Evolutionary conservation across 208 protist species (phyloP), one percentile per base, ranked within the genome.

Genomic region (Tritrichomonas foetus): DNA sequence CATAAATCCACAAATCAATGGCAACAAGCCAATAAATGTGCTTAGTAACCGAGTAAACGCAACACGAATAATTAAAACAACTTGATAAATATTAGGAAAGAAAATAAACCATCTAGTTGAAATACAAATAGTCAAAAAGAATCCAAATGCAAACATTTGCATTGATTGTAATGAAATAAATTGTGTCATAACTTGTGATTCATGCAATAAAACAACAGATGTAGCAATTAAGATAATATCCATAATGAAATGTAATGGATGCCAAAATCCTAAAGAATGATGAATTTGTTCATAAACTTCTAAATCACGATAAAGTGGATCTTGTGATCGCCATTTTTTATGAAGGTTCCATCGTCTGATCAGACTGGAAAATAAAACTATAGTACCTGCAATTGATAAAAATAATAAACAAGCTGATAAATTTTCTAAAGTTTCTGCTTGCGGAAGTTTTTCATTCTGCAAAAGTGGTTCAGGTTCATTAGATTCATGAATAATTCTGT

Each of bases 61-160:
- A 89, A 89, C 78, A 39, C 78, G 41, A 39, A 89, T 89, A 57
- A 89, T 89, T 57, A 14, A 53, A 57, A 89, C 47, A n/a, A 89
- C 2, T 61, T 89, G 78, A 39, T 89, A 89, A 1, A 89, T 20
- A 33, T 36, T 25, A 11, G 47, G 41, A 0, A 14, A 47, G 20
- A 47, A 89, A 57, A 89, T 57, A 89, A 89, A 89, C 78, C 78
- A 89, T 20, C 78, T 3, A 30, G n/a, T 39, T 25, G 47, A 20
- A 89, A 89, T 36, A 30, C 33, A 20, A 53, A 53, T n/a, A 39
- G 47, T 57, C 30, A 47, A 61, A 57, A 89, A 57, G 78, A 89
- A 89, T 57, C 41, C 78, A 89, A 89, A 33, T 13, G 78, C 41
- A 39, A 57, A 89, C 0, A 57, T 33, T 2, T n/a, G 33, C 2